Evolutionary conservation across 306 rosid species (phyloP), one percentile per base, ranked within the genome.

Genomic region (Notholithocarpus densiflorus): DNA sequence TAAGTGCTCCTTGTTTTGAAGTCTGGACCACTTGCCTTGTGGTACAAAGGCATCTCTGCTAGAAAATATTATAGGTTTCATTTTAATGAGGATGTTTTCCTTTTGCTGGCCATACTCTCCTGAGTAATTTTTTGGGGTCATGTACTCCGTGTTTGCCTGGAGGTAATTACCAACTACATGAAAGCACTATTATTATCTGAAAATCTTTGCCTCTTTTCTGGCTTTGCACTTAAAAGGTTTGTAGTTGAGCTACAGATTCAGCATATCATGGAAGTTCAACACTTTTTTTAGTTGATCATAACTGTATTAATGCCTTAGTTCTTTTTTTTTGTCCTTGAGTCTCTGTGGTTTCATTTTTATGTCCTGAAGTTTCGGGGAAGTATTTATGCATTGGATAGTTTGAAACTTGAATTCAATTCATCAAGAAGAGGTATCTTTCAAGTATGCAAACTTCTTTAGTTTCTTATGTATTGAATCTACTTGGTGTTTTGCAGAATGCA

Each of bases 401-500:
- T 59, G 24, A 57, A 57, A 57, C 13, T 57, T 20, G 8, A 62
- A 64, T 64, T 64, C 43, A 43, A 15, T 4, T 27, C 5, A 27
- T 15, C n/a, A 18, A 18, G 71, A 32, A 13, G 15, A 26, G 68
- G 15, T 18, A 18, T 66, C 24, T 14, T 32, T 71, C 53, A 26
- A 51, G 56, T 7, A 72, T 52, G 75, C 13, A 51, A 45, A 27
- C 43, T 5, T 45, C 61, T 24, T 17, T 26, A 51, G 43, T 72
- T 51, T 20, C 56, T 71, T 23, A n/a, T 51, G 72, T 18, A 65
- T 27, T 64, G 23, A 55, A 31, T 14, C 56, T 76, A 74, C 62
- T 82, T 68, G 5, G 14, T 43, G 69, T 79, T 73, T 62, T 84
- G 89, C 84, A 95, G 99, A 95, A 95, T 87, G 95, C 90, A 82